Conservation (phyloP, 78 protist species). For the Dictyostelium purpureum region DNA sequence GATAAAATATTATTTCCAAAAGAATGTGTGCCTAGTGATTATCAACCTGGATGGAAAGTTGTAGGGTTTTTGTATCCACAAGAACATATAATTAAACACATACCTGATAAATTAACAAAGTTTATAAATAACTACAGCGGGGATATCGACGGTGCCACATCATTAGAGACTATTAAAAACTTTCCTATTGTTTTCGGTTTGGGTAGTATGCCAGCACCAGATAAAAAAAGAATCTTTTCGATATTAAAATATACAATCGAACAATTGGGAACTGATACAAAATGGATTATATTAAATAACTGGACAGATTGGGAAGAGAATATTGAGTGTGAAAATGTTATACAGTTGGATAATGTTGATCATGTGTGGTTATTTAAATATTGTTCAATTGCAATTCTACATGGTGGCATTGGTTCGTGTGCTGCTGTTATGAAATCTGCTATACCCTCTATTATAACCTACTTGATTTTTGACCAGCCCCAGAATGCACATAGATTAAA, state of each 20-base stretch:
- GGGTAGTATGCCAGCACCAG: conserved; percentile 40
- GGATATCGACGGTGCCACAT: not conserved
- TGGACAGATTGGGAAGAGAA: not conserved
- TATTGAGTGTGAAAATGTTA: not conserved
- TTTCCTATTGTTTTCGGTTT: conserved; percentile 24
- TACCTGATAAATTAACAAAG: not conserved
- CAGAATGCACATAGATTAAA: not conserved
- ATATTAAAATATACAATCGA: not conserved
- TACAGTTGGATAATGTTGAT: not conserved
- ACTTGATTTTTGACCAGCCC: not conserved
- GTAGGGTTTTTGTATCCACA: not conserved
- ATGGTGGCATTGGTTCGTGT: conserved; percentile 18
- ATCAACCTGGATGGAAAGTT: not conserved
- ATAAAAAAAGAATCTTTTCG: not conserved
- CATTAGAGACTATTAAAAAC: not conserved
- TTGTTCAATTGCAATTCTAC: not conserved
- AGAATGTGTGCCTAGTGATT: not conserved
- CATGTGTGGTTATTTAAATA: conserved; percentile 15
- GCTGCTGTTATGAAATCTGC: not conserved
- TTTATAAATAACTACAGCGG: not conserved
- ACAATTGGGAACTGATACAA: not conserved
- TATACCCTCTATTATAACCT: not conserved
- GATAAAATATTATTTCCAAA: not conserved
- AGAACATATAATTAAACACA: not conserved
- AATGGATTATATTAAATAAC: not conserved